A percentile compares a stretch with the other conserved stretches of the same genome.
phyloP scores from a whole-genome alignment of 768 basidiomycete species.

The Boletales sp. region DNA sequence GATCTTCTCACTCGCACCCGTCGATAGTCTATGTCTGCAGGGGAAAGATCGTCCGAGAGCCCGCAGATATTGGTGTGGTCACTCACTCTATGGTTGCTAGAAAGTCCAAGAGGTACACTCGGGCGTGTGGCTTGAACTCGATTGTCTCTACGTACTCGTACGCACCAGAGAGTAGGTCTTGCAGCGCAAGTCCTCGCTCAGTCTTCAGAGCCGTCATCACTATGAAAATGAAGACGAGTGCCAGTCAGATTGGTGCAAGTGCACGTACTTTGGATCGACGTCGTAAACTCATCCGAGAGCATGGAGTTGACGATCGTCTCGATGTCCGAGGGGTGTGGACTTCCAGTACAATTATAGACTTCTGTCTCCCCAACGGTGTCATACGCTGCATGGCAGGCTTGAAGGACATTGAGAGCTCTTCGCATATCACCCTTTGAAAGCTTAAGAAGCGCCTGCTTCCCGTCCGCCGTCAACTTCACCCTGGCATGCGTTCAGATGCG shows the following conservation, averaged over 20 bases:
- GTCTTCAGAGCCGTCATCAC: slow-evolving; percentile 86
- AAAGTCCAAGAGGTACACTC: slow-evolving; percentile 88
- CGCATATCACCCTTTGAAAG: slow-evolving; percentile 99
- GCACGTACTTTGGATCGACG: slow-evolving; percentile 71
- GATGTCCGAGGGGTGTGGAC: slow-evolving; percentile 92
- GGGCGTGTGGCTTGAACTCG: slow-evolving; percentile 80
- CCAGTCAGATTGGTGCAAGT: background rate
- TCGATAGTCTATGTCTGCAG: slow-evolving; percentile 80
- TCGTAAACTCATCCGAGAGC: slow-evolving; percentile 95
- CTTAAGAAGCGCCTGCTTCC: slow-evolving; percentile 84
- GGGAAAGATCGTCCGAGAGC: background rate
- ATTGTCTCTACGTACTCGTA: slow-evolving; percentile 88
- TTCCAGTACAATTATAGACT: slow-evolving; percentile 95
- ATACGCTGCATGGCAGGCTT: slow-evolving; percentile 98
- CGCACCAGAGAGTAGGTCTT: slow-evolving; percentile 88
- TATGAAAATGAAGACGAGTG: slow-evolving; percentile 29
- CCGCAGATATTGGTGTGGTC: background rate
- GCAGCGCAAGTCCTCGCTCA: slow-evolving; percentile 90
- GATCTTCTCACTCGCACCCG: slow-evolving; percentile 92
- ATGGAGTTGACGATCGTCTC: slow-evolving; percentile 91
- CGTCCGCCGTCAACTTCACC: slow-evolving; percentile 82
- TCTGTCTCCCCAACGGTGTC: slow-evolving; percentile 84
- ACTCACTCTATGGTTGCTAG: slow-evolving; percentile 94
- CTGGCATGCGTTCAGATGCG: slow-evolving; percentile 38
- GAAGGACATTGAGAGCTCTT: slow-evolving; percentile 90